These are phyloP conservation scores for Camelina sativa DNA, from an alignment of 345 rosid species.

Conservation along the genomic window DNA sequence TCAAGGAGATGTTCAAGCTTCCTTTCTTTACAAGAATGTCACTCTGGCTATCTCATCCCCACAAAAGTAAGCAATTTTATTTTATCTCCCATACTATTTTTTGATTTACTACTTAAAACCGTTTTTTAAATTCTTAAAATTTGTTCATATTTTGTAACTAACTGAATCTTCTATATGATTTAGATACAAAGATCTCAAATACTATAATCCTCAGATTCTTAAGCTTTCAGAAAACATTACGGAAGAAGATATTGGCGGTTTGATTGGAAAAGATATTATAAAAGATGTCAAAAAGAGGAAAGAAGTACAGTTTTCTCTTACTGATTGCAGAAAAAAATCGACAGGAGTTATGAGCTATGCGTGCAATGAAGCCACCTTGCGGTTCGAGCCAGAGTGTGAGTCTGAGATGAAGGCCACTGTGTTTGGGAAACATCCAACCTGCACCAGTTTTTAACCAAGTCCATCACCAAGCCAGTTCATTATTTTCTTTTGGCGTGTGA, in stretches of 20 bases:
- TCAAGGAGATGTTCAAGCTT: constrained; percentile 34
- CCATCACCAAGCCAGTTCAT: too few species aligned
- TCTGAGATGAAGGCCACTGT: not conserved
- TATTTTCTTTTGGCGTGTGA: too few species aligned
- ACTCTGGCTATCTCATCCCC: constrained; percentile 9
- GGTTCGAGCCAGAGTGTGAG: not conserved
- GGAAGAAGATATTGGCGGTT: not conserved
- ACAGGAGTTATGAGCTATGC: constrained; percentile 1
- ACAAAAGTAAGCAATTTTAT: constrained; percentile 4
- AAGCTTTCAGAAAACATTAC: not conserved
- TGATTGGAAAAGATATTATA: constrained; percentile 4
- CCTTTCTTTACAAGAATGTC: constrained; percentile 22
- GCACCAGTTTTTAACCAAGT: too few species aligned
- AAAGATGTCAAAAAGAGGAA: constrained; percentile 25
- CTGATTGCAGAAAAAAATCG: not conserved
- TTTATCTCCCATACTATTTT: too few species aligned
- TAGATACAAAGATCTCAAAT: not conserved
- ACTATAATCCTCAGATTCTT: not conserved
- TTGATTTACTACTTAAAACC: too few species aligned
- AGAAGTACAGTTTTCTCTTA: constrained; percentile 12
- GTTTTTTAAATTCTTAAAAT: too few species aligned
- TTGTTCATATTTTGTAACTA: not conserved
- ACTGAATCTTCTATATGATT: not conserved
- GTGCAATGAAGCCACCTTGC: not conserved
- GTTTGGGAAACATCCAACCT: constrained; percentile 6